Evolutionary conservation across 73 alveolate species (phyloP).

Genomic region (Diophrys appendiculata): DNA sequence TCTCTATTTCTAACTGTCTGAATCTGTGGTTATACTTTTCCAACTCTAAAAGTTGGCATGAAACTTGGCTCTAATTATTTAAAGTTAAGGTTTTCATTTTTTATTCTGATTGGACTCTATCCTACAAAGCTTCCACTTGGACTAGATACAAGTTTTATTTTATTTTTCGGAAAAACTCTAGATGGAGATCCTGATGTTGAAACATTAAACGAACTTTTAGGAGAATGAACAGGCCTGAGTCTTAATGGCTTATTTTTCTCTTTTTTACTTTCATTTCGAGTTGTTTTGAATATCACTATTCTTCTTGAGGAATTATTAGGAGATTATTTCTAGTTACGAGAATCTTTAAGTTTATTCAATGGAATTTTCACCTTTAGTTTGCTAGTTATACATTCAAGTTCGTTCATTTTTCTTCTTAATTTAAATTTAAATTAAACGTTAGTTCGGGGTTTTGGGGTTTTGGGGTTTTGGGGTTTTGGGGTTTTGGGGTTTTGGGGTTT

Average conservation of each 20-base stretch:
- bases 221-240: neutral
- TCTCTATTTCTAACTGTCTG: neutral
- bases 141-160: neutral
- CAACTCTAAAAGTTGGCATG: neutral
- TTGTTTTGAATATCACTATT: neutral
- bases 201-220: neutral
- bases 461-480: too few relatives aligned
- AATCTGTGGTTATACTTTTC: neutral
- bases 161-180: neutral
- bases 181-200: neutral
- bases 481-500: too few relatives aligned
- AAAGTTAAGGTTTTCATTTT: too few relatives aligned
- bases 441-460: too few relatives aligned
- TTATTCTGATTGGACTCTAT: neutral
- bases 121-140: neutral
- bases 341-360: too few relatives aligned
- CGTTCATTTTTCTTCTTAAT: too few relatives aligned
- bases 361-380: too few relatives aligned
- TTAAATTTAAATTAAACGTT: too few relatives aligned
- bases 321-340: too few relatives aligned
- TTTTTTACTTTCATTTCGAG: neutral
- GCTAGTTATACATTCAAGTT: too few relatives aligned
- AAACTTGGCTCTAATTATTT: neutral
- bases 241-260: neutral
- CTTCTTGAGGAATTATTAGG: too few relatives aligned